phyloP scores from a whole-genome alignment of 805 yeast genomes.

The Saturnispora hagleri region DNA sequence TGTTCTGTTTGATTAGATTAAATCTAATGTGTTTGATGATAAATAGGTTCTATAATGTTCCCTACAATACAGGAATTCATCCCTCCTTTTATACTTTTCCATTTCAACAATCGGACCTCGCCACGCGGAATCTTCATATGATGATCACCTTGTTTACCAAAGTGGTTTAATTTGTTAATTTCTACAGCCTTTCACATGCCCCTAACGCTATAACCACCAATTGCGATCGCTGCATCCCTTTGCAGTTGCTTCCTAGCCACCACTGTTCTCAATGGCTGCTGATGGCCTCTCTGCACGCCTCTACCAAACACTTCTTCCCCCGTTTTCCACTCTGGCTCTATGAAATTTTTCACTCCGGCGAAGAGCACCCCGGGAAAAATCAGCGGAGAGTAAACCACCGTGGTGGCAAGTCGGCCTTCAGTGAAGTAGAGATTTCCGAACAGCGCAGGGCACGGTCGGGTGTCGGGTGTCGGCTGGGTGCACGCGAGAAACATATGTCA shows the following conservation, averaged over 20 bases:
- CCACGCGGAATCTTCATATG: conserved; percentile 1
- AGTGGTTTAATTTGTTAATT: background rate
- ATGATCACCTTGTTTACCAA: conserved; percentile 1
- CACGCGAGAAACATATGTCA: too few species aligned
- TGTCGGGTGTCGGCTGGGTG: background rate
- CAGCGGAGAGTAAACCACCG: background rate
- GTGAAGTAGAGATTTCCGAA: background rate
- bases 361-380: conserved; percentile 1
- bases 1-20: background rate
- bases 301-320: background rate
- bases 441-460: background rate
- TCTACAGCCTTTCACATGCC: background rate
- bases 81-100: background rate
- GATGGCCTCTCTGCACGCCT: background rate
- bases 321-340: background rate
- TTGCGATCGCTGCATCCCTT: background rate
- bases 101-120: conserved; percentile 3
- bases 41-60: background rate
- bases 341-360: background rate
- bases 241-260: background rate
- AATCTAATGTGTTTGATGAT: background rate
- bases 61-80: background rate
- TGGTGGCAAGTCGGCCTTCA: background rate
- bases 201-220: background rate
- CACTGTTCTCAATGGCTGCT: background rate